Percentiles rank a stretch among this genome's conserved stretches.
These are phyloP conservation scores for Magnusiomyces sp. DNA, from an alignment of 1,139 yeast genomes.

Conservation along the genomic window DNA sequence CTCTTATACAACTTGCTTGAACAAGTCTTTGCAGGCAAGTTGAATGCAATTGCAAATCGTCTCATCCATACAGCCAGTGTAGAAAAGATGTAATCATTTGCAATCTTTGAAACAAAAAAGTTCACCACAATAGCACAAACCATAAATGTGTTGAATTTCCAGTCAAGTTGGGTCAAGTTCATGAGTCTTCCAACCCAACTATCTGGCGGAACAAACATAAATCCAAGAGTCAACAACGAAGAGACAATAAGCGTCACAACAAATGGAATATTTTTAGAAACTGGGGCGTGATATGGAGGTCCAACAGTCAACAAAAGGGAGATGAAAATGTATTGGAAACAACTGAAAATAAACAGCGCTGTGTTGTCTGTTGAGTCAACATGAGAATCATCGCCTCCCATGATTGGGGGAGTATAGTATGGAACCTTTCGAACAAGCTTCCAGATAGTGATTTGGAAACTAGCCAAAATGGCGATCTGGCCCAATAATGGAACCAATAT, in stretches of 20 bases:
- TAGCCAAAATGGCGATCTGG: constrained; percentile 52
- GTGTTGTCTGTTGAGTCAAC: constrained; percentile 89
- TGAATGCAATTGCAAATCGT: constrained; percentile 21
- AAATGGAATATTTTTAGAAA: constrained; percentile 61
- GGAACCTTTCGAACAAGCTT: constrained; percentile 39
- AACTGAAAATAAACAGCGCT: constrained; percentile 66
- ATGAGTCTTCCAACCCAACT: constrained; percentile 56
- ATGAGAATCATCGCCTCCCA: constrained; percentile 72
- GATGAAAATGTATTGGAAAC: constrained; percentile 79
- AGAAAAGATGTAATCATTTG: constrained; percentile 36
- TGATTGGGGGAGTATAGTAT: constrained; percentile 78
- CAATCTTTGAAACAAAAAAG: constrained; percentile 40
- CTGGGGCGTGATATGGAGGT: constrained; percentile 87
- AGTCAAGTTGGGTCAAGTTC: constrained; percentile 61
- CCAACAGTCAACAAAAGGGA: constrained; percentile 83
- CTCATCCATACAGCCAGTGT: constrained; percentile 28
- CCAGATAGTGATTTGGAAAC: constrained; percentile 69
- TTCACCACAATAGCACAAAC: constrained; percentile 43
- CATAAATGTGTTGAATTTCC: constrained; percentile 44
- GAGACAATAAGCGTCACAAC: constrained; percentile 51
- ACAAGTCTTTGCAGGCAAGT: constrained; percentile 16
- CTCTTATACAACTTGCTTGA: constrained; percentile 15
- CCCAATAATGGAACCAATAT: constrained; percentile 72
- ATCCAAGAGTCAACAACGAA: constrained; percentile 37
- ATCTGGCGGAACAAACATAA: constrained; percentile 30